Base-by-base conservation (phyloP, 352 stramenopile species). In the Peronospora tabacina region DNA sequence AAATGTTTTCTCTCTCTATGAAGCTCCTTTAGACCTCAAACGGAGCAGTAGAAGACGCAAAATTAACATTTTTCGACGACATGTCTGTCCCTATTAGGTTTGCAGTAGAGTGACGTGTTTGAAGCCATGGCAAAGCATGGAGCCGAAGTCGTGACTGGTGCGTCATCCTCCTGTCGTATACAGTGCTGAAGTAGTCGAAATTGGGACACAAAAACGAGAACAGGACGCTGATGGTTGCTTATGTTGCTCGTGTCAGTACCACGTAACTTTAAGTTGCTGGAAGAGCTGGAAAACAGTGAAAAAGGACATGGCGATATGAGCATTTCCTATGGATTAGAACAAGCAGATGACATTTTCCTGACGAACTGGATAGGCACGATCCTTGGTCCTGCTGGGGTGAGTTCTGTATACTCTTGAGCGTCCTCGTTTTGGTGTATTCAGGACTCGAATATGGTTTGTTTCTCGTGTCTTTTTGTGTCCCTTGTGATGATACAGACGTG, bases 311-410 rank as follows among this genome's bases (percentile, higher is more conserved):
- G 87, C 42, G 87, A 97, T 73, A 95, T 96, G 83, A 97, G 83
- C 70, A 94, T 96, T 46, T 95, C 82, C 69, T 95, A 95, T 55
- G 95, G 95, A 34, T 79, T 99, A 38, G 93, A 97, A 48, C 88
- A 98, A 64, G 79, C 78, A 40, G 91, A 96, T 53, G 95, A 99
- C 75, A 98, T 97, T 61, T 98, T 98, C 72, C 82, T 99, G 53
- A 96, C 89, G 59, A 94, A 97, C 64, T 99, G 95, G 95, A 98
- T 98, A 68, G 95, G 90, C 55, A 96, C 93, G 29, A 98, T 99
- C 68, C 84, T 99, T 11, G 95, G 95, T 51, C 94, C 95, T 47
- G 85, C 85, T 50, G 90, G 90, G 52, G 94, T 98, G 75, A 84
- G 74, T 85, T 16, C 26, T 44, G 66, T 26, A 42, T 13, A 7